Evolutionary conservation across 1,284 basidiomycete species (phyloP).

Genomic region (Pulveroboletus sp.): DNA sequence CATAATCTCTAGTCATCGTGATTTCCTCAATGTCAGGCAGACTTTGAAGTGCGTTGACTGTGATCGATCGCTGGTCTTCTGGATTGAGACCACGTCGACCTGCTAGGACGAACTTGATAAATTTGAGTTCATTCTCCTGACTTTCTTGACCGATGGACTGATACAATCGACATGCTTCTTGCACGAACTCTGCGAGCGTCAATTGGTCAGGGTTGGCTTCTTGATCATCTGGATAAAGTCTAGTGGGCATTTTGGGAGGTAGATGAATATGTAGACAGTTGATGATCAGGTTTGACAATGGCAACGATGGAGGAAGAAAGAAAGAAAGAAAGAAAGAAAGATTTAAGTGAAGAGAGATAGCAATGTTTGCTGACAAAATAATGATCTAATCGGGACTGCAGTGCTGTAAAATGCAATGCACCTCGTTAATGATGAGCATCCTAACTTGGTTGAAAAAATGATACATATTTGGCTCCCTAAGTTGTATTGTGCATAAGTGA

Average conservation of each 20-base stretch:
- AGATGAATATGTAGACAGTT: too few relatives aligned
- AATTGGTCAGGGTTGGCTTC: neutral
- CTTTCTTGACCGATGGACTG: neutral
- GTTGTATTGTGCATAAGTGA: too few relatives aligned
- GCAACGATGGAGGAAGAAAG: too few relatives aligned
- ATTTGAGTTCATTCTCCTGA: neutral
- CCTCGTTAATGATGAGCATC: too few relatives aligned
- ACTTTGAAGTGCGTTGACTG: constrained; percentile 1
- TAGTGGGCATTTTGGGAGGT: neutral
- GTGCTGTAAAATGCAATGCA: too few relatives aligned
- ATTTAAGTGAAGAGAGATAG: too few relatives aligned
- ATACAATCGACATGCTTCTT: neutral
- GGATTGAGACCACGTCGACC: neutral
- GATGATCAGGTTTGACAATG: too few relatives aligned
- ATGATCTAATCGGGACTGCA: too few relatives aligned
- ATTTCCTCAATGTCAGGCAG: neutral
- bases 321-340: too few relatives aligned
- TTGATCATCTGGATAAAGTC: constrained; percentile 3
- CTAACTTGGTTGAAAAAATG: too few relatives aligned
- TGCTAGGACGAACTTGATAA: constrained; percentile 11
- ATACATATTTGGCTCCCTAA: too few relatives aligned
- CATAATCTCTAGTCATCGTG: constrained; percentile 1
- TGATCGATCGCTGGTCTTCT: neutral
- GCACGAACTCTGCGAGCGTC: neutral
- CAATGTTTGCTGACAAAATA: too few relatives aligned